Base-by-base conservation (phyloP, 2,329 filamentous ascomycete genomes). In the Penicillium sp. region DNA sequence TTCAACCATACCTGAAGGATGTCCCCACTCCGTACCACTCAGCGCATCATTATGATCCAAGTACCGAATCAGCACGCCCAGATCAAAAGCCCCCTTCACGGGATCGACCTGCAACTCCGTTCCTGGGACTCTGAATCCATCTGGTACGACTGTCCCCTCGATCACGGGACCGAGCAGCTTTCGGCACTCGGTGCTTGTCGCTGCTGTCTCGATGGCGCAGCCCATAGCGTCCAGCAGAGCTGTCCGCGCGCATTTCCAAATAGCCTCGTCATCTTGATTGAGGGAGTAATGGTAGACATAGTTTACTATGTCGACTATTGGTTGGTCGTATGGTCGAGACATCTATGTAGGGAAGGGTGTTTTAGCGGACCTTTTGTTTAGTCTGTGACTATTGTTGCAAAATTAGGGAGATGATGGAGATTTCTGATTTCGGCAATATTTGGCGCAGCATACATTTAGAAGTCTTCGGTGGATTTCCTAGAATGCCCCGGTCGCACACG, bases 41-140 rank as follows among this genome's bases (percentile, higher is more conserved):
- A 71, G 65, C 5, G 69, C 74, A 65, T 78, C 76, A 48, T 76
- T 78, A 47, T 76, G 74, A 56, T 78, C 75, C 14, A 77, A 58
- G 50, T 75, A 77, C 26, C 75, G 66, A 36, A 77, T 75, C 58
- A 75, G 56, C 2, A 64, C 58, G 0, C 73, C 74, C 22, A 78
- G 40, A 50, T 73, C 69, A 51, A 77, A 77, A 14, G 75, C 70
- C 0, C 73, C 75, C 44, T 76, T 72, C 1, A 73, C 42, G 3
- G 69, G 68, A 52, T 77, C 75, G 12, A 77, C 46, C 9, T 65
- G 55, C 36, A 68, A 66, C 3, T 37, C n/a, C 5, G 75, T 78
- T 1, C 75, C 75, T 0, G 75, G 75, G 0, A 78, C 40, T 19
- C 61, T 64, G 58, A 75, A 73, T 12, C 73, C 75, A 61, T 67